Conservation (phyloP, 805 yeast genomes). For the Lipomyces mesembrius region DNA sequence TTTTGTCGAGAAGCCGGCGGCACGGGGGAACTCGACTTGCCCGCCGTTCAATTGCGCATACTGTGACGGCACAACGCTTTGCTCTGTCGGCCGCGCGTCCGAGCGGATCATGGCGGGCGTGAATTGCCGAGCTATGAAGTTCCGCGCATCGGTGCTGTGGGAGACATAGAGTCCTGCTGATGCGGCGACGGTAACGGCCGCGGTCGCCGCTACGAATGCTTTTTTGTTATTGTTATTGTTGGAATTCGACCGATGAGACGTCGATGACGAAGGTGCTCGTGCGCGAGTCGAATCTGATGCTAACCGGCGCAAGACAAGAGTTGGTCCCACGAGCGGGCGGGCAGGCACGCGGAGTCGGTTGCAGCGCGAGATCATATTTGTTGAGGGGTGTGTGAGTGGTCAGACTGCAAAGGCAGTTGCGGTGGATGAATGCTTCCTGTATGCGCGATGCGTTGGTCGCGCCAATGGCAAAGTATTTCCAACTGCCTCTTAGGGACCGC, state of each 20-base stretch:
- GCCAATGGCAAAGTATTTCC: background rate
- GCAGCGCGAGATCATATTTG: constrained; percentile 7
- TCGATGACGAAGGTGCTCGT: constrained; percentile 4
- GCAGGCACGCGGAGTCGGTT: constrained; percentile 5
- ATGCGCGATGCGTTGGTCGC: background rate
- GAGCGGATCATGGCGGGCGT: constrained; percentile 16
- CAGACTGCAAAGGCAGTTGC: background rate
- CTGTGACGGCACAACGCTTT: constrained; percentile 8
- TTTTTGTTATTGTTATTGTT: background rate
- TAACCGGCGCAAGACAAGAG: background rate
- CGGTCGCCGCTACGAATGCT: constrained; percentile 21
- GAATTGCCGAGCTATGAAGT: constrained; percentile 2
- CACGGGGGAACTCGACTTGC: constrained; percentile 30
- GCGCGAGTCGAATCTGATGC: background rate
- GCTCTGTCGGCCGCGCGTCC: constrained; percentile 26
- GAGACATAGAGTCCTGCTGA: constrained; percentile 16
- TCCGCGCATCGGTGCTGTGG: background rate
- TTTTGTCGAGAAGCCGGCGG: constrained; percentile 20
- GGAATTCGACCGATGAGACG: constrained; percentile 3
- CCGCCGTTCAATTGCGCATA: constrained; percentile 7
- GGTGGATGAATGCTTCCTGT: background rate
- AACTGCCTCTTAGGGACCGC: background rate
- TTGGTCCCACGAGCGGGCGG: constrained; percentile 1
- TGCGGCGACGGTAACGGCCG: constrained; percentile 25
- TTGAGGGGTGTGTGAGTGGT: background rate